These are phyloP conservation scores for Brassica cretica DNA, from an alignment of 345 rosid species.

Conservation along the genomic window DNA sequence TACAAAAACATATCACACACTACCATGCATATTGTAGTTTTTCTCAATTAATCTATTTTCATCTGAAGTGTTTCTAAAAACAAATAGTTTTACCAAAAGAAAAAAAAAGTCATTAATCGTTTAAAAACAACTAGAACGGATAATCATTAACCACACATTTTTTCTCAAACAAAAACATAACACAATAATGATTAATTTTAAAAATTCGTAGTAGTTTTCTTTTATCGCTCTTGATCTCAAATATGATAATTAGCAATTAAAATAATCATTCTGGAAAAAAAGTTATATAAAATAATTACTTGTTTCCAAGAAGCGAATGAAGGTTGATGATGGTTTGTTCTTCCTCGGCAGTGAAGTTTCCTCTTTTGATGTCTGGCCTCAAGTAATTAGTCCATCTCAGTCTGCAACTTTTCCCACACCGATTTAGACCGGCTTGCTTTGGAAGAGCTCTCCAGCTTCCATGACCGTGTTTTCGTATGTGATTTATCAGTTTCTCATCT, in stretches of 20 bases:
- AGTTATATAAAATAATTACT: constrained; percentile 39
- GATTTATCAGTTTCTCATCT: constrained; percentile 54
- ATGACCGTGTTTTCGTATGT: constrained; percentile 59
- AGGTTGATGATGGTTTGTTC: constrained; percentile 67
- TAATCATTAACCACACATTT: neutral
- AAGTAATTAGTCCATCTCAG: constrained; percentile 79
- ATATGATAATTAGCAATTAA: neutral
- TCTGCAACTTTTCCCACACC: constrained; percentile 87
- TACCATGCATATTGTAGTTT: neutral
- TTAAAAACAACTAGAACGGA: neutral
- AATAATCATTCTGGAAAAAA: neutral
- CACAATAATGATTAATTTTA: neutral
- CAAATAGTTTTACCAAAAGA: neutral
- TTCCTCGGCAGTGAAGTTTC: constrained; percentile 72
- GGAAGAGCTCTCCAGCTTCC: constrained; percentile 89
- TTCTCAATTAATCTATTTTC: neutral
- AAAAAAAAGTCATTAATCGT: neutral
- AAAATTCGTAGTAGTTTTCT: neutral
- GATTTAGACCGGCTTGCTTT: constrained; percentile 63
- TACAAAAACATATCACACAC: neutral
- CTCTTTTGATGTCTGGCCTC: constrained; percentile 76
- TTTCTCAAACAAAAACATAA: neutral
- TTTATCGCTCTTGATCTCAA: neutral
- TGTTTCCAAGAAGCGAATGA: constrained; percentile 71
- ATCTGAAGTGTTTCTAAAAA: neutral